Percentiles rank a stretch among this genome's conserved stretches.
Conservation (phyloP, 176 grass and related monocot genomes). For the Sorghum bicolor region DNA sequence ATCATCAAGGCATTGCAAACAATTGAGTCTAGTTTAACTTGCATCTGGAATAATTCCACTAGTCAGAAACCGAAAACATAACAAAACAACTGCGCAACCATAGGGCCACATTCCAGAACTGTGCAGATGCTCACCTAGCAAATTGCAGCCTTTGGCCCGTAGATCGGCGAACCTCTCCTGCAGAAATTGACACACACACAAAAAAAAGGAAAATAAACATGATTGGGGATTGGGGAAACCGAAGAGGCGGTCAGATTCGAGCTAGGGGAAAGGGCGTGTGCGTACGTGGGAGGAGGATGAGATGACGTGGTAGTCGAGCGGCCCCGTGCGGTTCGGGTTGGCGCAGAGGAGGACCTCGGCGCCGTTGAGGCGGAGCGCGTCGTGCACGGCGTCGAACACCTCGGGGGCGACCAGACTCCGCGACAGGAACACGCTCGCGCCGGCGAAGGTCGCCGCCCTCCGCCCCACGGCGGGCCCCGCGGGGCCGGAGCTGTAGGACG, state of each 20-base stretch:
- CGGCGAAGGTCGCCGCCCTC: conserved; percentile 61
- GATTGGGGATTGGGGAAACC: conserved; percentile 25
- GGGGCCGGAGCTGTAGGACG: background rate
- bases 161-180: conserved; percentile 91
- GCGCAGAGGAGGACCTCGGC: conserved; percentile 66
- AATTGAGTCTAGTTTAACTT: background rate
- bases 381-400: conserved; percentile 80
- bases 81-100: background rate
- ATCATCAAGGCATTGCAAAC: background rate
- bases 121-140: conserved; percentile 57
- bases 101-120: background rate
- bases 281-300: conserved; percentile 81
- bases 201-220: conserved; percentile 12
- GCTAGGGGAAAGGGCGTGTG: background rate
- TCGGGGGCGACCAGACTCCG: conserved; percentile 82
- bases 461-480: conserved; percentile 15
- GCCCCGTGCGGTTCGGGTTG: conserved; percentile 50
- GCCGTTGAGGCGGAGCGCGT: conserved; percentile 91
- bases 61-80: background rate
- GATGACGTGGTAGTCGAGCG: conserved; percentile 82
- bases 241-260: background rate
- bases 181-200: background rate
- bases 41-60: background rate
- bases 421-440: conserved; percentile 81
- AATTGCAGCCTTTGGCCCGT: conserved; percentile 67